A percentile compares a stretch with the other conserved stretches of the same genome.
phyloP scores from a whole-genome alignment of 176 grass and related monocot genomes.

The Cocos nucifera region DNA sequence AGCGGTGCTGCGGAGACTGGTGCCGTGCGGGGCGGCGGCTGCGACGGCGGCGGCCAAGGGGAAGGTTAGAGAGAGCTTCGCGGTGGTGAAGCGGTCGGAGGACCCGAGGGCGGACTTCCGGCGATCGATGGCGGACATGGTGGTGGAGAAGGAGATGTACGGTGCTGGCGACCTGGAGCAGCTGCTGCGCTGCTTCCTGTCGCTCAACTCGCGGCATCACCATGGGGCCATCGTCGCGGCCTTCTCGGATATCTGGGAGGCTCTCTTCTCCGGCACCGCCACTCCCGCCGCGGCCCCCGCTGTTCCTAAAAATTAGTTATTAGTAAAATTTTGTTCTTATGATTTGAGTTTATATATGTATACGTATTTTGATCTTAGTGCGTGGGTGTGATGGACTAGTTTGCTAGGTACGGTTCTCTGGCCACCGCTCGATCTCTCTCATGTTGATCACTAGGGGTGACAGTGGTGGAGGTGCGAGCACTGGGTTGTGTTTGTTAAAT shows the following conservation, averaged over 20 bases:
- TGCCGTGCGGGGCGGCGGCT: too few species aligned
- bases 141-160: slow-evolving; percentile 65
- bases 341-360: too few species aligned
- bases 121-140: slow-evolving; percentile 84
- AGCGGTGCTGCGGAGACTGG: too few species aligned
- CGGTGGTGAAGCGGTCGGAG: slow-evolving; percentile 74
- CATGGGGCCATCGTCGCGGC: slow-evolving; percentile 52
- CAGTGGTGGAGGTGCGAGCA: too few species aligned
- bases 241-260: slow-evolving; percentile 74
- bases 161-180: slow-evolving; percentile 55
- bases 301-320: too few species aligned
- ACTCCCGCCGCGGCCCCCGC: neutral
- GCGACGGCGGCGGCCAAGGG: neutral
- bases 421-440: too few species aligned
- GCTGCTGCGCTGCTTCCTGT: slow-evolving; percentile 80
- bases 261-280: slow-evolving; percentile 28
- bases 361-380: too few species aligned
- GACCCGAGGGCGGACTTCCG: slow-evolving; percentile 72
- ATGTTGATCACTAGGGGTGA: too few species aligned
- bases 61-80: slow-evolving; percentile 51
- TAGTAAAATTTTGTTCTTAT: too few species aligned
- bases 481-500: too few species aligned
- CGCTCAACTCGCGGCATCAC: slow-evolving; percentile 56
- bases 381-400: too few species aligned
- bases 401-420: too few species aligned